Base-by-base conservation (phyloP, 1,284 basidiomycete genomes). In the Apiotrichum veenhuisii region DNA sequence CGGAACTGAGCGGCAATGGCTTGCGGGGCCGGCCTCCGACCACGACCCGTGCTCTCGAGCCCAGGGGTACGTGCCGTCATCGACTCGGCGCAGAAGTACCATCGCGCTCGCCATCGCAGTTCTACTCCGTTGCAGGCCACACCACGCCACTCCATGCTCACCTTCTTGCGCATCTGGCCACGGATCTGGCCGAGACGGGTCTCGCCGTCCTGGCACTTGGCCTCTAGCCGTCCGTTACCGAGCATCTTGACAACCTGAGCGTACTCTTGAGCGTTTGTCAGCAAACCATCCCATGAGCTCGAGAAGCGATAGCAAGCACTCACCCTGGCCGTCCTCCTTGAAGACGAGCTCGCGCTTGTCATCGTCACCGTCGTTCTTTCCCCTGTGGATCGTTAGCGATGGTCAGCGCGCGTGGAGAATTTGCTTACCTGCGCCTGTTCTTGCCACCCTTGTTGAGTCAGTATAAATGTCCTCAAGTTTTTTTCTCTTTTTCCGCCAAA, bases 111-210 rank as follows among this genome's bases (percentile, higher is more conserved):
- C 30, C 17, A 30, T 9, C 45, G 25, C 30, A n/a, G n/a, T n/a
- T n/a, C 45, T 11, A 15, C 40, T 3, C 43, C 26, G 43, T 25
- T 33, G 18, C 11, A 4, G 8, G 22, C 34, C 40, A 42, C 15
- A n/a, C 18, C 37, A 8, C 15, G 17, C 15, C 37, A n/a, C 8
- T 12, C 11, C 40, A 18, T 43, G 75, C 83, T 61, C 67, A 89
- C 94, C 87, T 98, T 98, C 81, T 98, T 98, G 73, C 96, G 82
- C 90, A 99, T 94, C 82, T 98, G 98, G 54, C 96, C 96, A 77
- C 96, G 85, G 74, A 99, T 98, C 77, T 98, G 96, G 26, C 92
- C 95, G 74, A 98, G 82, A 68, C 95, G 83, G 80, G 97, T 98
- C 82, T 96, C 93, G 51, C 96, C 95, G 77, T 99, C 96, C 73